Evolutionary conservation across 352 stramenopile genomes (phyloP), one percentile per base, ranked within the genome.

Genomic region (Phytophthora pisi): DNA sequence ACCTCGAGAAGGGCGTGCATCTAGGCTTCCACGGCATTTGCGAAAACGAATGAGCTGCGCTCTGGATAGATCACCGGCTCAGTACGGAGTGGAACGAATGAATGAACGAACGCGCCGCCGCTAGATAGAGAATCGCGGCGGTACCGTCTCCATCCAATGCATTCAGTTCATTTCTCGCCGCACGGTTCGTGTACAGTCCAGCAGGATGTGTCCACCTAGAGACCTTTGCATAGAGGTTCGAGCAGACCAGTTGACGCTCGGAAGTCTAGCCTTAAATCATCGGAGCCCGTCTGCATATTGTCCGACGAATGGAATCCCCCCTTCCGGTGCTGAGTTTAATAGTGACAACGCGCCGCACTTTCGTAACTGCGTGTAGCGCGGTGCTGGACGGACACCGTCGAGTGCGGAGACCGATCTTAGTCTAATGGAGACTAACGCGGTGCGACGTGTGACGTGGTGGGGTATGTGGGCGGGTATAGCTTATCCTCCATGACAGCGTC

Each of bases 11-110:
- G 47, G 82, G 83, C 42, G 58, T 79, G 4, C 74, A 89, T 50
- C 78, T 93, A 47, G 85, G 87, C 40, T 90, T 93, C 46, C 72
- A 79, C 55, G 79, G 81, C 60, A 67, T 93, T 71, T 95, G 87
- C 54, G 81, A 79, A 53, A 80, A 56, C 56, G 68, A 84, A 59
- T 92, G 66, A 78, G 18, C 49, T 18, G 45, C 5, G n/a, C 10
- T 30, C n/a, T n/a, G 16, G 40, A 46, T 23, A 64, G 30, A 49
- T 46, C 9, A 30, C 8, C 20, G 20, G 8, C 30, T 5, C 23
- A 45, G 9, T 36, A 8, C 20, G 49, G 20, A 49, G 36, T 5
- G 9, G 4, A 26, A 50, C 5, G 26, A 28, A 31, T 31, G 28
- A 42, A 42, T 36, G 6, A 49, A 59, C 26, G 45, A 49, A 15